A percentile compares a stretch with the other conserved stretches of the same genome.
Conservation (phyloP, 257 asterid genomes). For the Solanum habrochaites region DNA sequence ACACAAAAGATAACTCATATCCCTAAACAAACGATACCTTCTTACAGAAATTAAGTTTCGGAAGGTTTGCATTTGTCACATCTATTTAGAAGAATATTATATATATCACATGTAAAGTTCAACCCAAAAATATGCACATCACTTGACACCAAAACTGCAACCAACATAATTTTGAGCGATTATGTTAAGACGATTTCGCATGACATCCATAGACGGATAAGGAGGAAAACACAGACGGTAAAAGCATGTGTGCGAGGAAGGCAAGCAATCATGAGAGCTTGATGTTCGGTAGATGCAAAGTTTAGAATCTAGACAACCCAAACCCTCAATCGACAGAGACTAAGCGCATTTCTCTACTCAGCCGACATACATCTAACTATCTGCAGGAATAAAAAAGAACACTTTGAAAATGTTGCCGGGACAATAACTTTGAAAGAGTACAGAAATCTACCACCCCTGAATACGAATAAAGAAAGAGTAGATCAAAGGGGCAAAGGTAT, state of each 20-base stretch:
- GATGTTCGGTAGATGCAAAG: slow-evolving; percentile 43
- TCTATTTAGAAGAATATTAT: neutral
- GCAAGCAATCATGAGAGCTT: slow-evolving; percentile 45
- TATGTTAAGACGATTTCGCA: slow-evolving; percentile 44
- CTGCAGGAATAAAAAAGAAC: slow-evolving; percentile 14
- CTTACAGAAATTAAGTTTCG: no score
- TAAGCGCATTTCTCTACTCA: slow-evolving; percentile 66
- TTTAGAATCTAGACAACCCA: slow-evolving; percentile 66
- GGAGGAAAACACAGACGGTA: slow-evolving; percentile 66
- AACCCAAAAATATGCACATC: slow-evolving; percentile 15
- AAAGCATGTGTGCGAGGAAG: slow-evolving; percentile 87
- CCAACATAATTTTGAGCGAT: slow-evolving; percentile 79
- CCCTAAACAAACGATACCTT: no score
- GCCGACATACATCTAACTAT: slow-evolving; percentile 47
- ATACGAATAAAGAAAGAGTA: no score
- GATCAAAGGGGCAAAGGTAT: neutral
- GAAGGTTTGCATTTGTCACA: neutral
- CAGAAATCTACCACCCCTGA: no score
- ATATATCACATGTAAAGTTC: slow-evolving; percentile 34
- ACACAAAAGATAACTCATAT: no score
- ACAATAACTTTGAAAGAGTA: no score
- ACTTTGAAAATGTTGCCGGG: neutral
- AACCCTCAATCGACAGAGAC: slow-evolving; percentile 70
- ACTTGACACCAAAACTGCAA: slow-evolving; percentile 85
- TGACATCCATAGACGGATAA: slow-evolving; percentile 29